Evolutionary conservation across 2,329 filamentous ascomycete species (phyloP), one percentile per base, ranked within the genome.

Genomic region (Ophiocordyceps camponoti-leonardi): DNA sequence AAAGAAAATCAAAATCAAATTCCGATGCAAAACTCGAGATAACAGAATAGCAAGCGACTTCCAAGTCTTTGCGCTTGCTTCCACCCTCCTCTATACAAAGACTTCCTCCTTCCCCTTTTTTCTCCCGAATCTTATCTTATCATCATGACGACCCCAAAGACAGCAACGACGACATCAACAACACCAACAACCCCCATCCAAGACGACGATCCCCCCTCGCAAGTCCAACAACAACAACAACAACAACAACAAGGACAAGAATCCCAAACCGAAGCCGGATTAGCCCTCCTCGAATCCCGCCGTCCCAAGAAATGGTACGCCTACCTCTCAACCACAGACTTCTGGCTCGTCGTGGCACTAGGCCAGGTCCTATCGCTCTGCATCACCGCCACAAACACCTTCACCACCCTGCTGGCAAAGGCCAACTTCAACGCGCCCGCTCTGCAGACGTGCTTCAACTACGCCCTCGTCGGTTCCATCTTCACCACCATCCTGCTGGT

Each of bases 381-480:
- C 67, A 92, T 94, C 64, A 95, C 88, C 1, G 79, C 77, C 28
- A 95, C 88, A 44, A 94, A 93, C 69, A 96, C 92, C 43, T 86
- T 96, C 58, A 85, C 83, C 35, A 77, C 74, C 23, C 76, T 95
- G 46, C 77, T 98, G 28, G 72, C 71, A 47, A 55, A 61, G 11
- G 62, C 66, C 6, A 74, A 79, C 44, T 88, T 83, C 52, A 86
- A 77, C 49, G 93, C 96, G 53, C 92, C 92, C 8, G 86, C 92
- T 46, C 94, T 96, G 68, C 92, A 98, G 67, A 86, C 85, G 28
- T 76, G 96, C 56, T 93, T 95, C 73, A 94, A 92, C 66, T 98
- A 98, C 65, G 73, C 87, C 41, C 66, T 95, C 44, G 74, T 98
- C 51, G 81, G 81, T 49, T 46, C 86, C 48, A 76, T 95, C 58